Evolutionary conservation across 495 filamentous ascomycete genomes (phyloP).

Genomic region (Annulohypoxylon moriforme): DNA sequence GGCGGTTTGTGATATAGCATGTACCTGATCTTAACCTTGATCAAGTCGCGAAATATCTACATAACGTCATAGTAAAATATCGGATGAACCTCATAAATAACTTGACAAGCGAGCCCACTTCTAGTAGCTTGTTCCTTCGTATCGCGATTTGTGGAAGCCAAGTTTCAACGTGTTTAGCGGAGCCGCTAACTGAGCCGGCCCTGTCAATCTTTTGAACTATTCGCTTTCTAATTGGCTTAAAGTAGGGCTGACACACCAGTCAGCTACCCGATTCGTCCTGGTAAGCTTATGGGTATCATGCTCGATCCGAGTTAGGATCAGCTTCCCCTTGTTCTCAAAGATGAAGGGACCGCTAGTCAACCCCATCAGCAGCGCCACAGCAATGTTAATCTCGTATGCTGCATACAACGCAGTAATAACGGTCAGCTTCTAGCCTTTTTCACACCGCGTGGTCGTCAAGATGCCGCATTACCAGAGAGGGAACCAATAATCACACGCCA

Average conservation of each 20-base stretch:
- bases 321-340: constrained; percentile 28
- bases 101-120: constrained; percentile 16
- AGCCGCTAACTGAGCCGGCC: constrained; percentile 37
- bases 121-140: constrained; percentile 31
- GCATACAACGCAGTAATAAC: constrained; percentile 11
- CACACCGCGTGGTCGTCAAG: constrained; percentile 27
- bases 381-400: constrained; percentile 43
- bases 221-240: constrained; percentile 18
- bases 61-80: constrained; percentile 5
- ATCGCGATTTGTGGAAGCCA: constrained; percentile 27
- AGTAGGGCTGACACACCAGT: constrained; percentile 25
- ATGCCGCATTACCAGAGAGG: constrained; percentile 37
- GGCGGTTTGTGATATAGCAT: not conserved
- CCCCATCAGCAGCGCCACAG: constrained; percentile 31
- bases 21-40: not conserved
- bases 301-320: constrained; percentile 32
- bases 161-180: constrained; percentile 32
- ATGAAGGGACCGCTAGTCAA: constrained; percentile 25
- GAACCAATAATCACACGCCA: constrained; percentile 33
- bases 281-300: constrained; percentile 29
- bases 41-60: not conserved
- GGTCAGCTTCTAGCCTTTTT: constrained; percentile 29
- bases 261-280: constrained; percentile 39
- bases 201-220: constrained; percentile 10
- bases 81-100: not conserved